These are phyloP conservation scores for Cryptosporidium tyzzeri DNA, from an alignment of 169 alveolate species.

Conservation along the genomic window DNA sequence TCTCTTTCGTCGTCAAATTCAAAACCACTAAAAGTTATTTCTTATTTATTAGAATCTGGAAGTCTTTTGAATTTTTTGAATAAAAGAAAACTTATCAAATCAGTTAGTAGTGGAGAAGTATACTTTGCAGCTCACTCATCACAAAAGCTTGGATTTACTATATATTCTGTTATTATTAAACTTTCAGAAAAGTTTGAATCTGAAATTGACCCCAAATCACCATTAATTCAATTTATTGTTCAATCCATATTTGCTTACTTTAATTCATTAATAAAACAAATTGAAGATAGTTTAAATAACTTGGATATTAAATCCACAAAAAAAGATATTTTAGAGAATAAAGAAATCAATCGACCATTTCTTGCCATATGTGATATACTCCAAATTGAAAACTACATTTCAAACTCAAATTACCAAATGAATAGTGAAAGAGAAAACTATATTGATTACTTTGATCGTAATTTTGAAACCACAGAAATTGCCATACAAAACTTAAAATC, in stretches of 20 bases:
- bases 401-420: constrained; percentile 67
- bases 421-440: constrained; percentile 34
- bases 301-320: neutral
- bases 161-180: constrained; percentile 37
- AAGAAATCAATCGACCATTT: neutral
- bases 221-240: constrained; percentile 59
- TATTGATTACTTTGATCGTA: constrained; percentile 44
- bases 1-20: constrained; percentile 54
- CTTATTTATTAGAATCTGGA: constrained; percentile 61
- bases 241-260: constrained; percentile 54
- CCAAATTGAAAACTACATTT: constrained; percentile 40
- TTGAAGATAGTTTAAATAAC: constrained; percentile 5
- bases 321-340: neutral
- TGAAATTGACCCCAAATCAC: constrained; percentile 34
- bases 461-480: constrained; percentile 46
- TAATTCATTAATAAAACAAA: constrained; percentile 26
- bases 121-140: constrained; percentile 74
- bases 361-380: constrained; percentile 29
- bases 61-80: constrained; percentile 21
- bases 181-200: constrained; percentile 26
- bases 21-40: constrained; percentile 48
- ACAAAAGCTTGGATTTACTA: constrained; percentile 62
- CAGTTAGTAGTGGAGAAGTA: constrained; percentile 60
- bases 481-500: constrained; percentile 49
- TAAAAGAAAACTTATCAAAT: constrained; percentile 41